Conservation (phyloP, 345 rosid species). For the Excoecaria cochinchinensis region DNA sequence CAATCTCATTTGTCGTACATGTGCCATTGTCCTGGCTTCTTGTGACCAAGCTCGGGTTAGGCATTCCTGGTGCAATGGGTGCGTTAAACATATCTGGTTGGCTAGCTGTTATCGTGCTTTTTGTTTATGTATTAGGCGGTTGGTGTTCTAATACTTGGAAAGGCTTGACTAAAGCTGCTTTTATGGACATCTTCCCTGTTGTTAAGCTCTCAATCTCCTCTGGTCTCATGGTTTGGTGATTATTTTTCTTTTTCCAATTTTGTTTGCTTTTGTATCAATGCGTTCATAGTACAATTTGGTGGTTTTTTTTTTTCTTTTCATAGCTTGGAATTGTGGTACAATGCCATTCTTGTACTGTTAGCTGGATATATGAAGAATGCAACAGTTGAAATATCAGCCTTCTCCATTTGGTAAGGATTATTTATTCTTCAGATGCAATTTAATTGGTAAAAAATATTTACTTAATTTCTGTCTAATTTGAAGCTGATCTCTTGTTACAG, state of each 20-base stretch:
- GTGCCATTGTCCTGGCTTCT: conserved; percentile 40
- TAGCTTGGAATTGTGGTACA: conserved; percentile 86
- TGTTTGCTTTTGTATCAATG: neutral
- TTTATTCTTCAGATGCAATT: neutral
- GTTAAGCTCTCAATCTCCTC: conserved; percentile 63
- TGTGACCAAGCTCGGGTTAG: conserved; percentile 24
- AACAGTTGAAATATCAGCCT: conserved; percentile 56
- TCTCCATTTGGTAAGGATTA: conserved; percentile 72
- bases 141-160: conserved; percentile 73
- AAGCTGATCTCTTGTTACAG: conserved; percentile 19
- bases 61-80: conserved; percentile 39
- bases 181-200: conserved; percentile 46
- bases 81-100: conserved; percentile 31
- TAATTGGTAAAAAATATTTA: neutral
- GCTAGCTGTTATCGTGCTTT: conserved; percentile 19
- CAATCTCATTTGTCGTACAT: conserved; percentile 20
- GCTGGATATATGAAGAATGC: conserved; percentile 78
- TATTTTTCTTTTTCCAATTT: neutral
- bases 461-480: neutral
- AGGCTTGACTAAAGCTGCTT: conserved; percentile 53
- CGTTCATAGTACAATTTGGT: neutral
- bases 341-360: conserved; percentile 56
- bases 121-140: conserved; percentile 52
- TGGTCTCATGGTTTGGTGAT: conserved; percentile 61
- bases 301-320: neutral